A percentile compares a stretch with the other conserved stretches of the same genome.
These are phyloP conservation scores for Hemileccinum rubropunctum DNA, from an alignment of 768 basidiomycete species.

Conservation along the genomic window DNA sequence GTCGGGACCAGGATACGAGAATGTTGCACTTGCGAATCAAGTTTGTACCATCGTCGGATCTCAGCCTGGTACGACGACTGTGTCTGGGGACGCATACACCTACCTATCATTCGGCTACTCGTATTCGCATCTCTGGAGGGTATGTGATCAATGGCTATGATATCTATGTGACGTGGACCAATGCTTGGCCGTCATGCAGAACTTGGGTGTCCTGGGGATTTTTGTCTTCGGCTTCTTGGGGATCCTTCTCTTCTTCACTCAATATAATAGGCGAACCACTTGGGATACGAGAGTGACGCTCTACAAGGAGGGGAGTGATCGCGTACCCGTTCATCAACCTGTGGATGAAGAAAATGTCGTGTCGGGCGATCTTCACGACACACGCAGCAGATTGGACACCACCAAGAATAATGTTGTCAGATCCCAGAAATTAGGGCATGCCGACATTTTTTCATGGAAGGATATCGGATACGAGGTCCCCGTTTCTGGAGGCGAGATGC, in stretches of 20 bases:
- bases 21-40: constrained; percentile 33
- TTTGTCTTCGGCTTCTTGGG: constrained; percentile 41
- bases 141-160: constrained; percentile 27
- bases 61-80: constrained; percentile 36
- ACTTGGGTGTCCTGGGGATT: constrained; percentile 43
- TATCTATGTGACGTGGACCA: not conserved
- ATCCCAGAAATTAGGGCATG: constrained; percentile 23
- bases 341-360: constrained; percentile 18
- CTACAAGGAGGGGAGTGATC: constrained; percentile 13
- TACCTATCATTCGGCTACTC: constrained; percentile 28
- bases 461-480: constrained; percentile 65
- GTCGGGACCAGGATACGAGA: constrained; percentile 35
- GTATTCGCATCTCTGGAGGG: constrained; percentile 34
- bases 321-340: not conserved
- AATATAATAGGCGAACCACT: constrained; percentile 29
- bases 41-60: constrained; percentile 45
- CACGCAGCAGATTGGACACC: no score
- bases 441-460: constrained; percentile 78
- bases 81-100: constrained; percentile 43
- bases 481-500: constrained; percentile 31
- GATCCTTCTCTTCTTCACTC: constrained; percentile 36
- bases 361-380: not conserved
- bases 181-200: constrained; percentile 22
- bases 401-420: not conserved
- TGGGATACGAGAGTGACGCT: constrained; percentile 32